A percentile compares a stretch with the other conserved stretches of the same genome.
Conservation (phyloP, 257 asterid genomes). For the Rauvolfia tetraphylla region DNA sequence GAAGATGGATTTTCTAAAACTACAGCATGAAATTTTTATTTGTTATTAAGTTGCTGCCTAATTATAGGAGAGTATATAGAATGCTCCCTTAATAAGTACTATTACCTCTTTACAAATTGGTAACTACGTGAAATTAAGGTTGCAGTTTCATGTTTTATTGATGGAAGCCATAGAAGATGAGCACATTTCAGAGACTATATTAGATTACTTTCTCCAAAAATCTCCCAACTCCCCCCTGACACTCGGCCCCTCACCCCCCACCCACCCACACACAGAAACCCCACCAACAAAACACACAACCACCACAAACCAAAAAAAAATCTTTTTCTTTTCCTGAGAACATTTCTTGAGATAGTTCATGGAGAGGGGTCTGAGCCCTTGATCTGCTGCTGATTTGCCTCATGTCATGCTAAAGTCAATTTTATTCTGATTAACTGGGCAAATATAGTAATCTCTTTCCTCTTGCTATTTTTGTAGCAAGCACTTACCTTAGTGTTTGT, state of each 20-base stretch:
- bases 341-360: not conserved
- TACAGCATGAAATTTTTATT: not conserved
- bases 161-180: not conserved
- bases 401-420: not conserved
- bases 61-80: not conserved
- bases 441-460: conserved; percentile 10
- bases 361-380: not conserved
- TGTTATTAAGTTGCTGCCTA: not conserved
- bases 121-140: not conserved
- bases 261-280: too few relatives aligned
- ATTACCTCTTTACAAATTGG: not conserved
- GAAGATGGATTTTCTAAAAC: not conserved
- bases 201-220: not conserved
- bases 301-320: too few relatives aligned
- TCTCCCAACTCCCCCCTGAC: too few relatives aligned
- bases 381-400: not conserved
- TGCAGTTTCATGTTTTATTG: not conserved
- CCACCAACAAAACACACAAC: too few relatives aligned
- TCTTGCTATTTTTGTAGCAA: conserved; percentile 47
- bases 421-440: conserved; percentile 4
- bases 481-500: conserved; percentile 75
- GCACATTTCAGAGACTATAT: not conserved
- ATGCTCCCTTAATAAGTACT: not conserved
- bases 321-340: not conserved
- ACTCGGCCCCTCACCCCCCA: too few relatives aligned